A percentile compares a stretch with the other conserved stretches of the same genome.
Evolutionary conservation across 2,329 filamentous ascomycete genomes (phyloP).

Genomic region (Cladobotryum mycophilum): DNA sequence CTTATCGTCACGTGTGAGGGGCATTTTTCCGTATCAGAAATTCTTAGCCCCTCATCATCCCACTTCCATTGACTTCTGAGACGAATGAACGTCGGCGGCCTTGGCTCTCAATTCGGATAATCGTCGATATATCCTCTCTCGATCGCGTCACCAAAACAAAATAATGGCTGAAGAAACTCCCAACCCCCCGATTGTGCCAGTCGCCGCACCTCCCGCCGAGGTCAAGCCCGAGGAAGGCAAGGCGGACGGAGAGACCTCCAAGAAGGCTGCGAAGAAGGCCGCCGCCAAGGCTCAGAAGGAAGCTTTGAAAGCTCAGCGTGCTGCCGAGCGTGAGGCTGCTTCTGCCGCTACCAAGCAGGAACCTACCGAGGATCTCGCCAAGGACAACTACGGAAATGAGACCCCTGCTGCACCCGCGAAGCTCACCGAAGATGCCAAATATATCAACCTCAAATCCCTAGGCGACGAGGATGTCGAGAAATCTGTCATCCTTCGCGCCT

Average conservation of each 20-base stretch:
- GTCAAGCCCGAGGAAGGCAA: neutral
- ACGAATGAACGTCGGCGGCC: no score
- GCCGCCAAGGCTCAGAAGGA: conserved; percentile 84
- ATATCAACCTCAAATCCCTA: conserved; percentile 58
- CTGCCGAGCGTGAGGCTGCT: conserved; percentile 69
- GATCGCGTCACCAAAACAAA: neutral
- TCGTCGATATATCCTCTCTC: no score
- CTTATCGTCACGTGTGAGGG: neutral
- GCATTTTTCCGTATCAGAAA: neutral
- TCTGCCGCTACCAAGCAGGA: conserved; percentile 62
- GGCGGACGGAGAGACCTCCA: conserved; percentile 10
- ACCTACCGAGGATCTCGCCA: conserved; percentile 60
- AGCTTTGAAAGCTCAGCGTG: conserved; percentile 66
- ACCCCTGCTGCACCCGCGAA: conserved; percentile 50
- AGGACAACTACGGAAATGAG: conserved; percentile 73
- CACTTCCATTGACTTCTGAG: no score
- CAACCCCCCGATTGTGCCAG: neutral
- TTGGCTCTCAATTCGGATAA: no score
- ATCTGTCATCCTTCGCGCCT: conserved; percentile 68
- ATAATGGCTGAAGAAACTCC: neutral
- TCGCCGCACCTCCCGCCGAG: neutral
- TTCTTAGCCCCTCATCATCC: neutral
- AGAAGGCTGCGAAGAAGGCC: conserved; percentile 80
- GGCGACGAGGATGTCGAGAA: conserved; percentile 59
- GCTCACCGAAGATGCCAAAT: conserved; percentile 49